phyloP scores from a whole-genome alignment of 116 monocot genomes.

The Dioscorea cayenensis region DNA sequence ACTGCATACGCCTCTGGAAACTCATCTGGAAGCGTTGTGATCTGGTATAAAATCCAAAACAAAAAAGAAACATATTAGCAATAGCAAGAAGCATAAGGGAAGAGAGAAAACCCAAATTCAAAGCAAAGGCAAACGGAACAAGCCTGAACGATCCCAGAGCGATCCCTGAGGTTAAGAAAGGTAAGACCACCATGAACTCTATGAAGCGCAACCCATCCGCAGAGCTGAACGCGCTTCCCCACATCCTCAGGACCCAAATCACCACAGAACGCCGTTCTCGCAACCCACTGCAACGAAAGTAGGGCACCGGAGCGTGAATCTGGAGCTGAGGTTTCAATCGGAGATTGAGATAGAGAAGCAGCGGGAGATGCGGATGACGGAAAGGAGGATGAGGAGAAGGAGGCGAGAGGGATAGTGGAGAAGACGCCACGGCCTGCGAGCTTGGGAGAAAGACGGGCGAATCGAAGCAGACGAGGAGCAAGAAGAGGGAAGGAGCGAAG shows the following conservation, averaged over 20 bases:
- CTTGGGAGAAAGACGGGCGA: slow-evolving; percentile 9
- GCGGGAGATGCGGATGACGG: not conserved
- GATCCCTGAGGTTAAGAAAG: slow-evolving; percentile 82
- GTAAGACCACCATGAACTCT: slow-evolving; percentile 86
- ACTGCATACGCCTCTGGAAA: slow-evolving; percentile 63
- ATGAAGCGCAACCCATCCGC: slow-evolving; percentile 93
- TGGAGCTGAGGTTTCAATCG: slow-evolving; percentile 6
- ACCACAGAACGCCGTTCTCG: slow-evolving; percentile 58
- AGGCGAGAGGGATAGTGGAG: slow-evolving; percentile 6
- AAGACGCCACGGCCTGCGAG: slow-evolving; percentile 8
- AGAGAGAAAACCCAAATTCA: not conserved
- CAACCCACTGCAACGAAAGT: slow-evolving; percentile 56
- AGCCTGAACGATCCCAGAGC: slow-evolving; percentile 85
- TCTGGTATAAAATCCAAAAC: slow-evolving; percentile 21
- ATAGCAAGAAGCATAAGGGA: not conserved
- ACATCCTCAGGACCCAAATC: slow-evolving; percentile 58
- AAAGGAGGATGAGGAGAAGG: slow-evolving; percentile 5
- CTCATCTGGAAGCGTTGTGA: slow-evolving; percentile 75
- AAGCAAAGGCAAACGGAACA: not conserved
- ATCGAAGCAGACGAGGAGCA: slow-evolving; percentile 16
- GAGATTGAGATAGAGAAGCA: not conserved
- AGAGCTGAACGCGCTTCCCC: slow-evolving; percentile 65
- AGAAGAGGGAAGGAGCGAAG: slow-evolving; percentile 32
- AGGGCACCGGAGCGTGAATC: not conserved
- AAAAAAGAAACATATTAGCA: not conserved